Evolutionary conservation across 1,284 basidiomycete species (phyloP), one percentile per base, ranked within the genome.

Genomic region (Coniferiporia sulphurascens): DNA sequence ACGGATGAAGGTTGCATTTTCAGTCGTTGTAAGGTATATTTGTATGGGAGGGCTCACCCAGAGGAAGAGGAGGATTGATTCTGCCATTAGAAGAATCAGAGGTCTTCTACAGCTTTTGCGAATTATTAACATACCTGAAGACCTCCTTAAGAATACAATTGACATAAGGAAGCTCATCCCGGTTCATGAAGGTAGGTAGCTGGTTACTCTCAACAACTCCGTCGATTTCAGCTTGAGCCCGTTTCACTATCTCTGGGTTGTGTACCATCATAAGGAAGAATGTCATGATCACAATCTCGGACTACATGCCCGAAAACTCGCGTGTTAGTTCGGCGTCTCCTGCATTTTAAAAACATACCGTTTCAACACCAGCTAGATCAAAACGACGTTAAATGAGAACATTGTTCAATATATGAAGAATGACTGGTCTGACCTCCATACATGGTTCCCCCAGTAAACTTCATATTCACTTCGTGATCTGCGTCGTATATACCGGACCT

Each of bases 181-280:
- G 77, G 70, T 89, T 87, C 48, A 72, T 70, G 64, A 85, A 81
- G 3, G 74, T 78, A 38, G 87, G 87, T 12, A 89, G 74, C 59
- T 86, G 76, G 62, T 83, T 78, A 58, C 68, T 70, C 54, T 85
- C 85, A 62, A 87, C 65, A n/a, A 88, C 77, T 22, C 73, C 65
- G 67, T 88, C 85, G 59, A 88, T 78, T 67, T 88, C 85, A 58
- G 72, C 75, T 63, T 86, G 86, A 1, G 85, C 86, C 59, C 75
- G 77, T 62, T 69, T 74, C 56, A 76, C 73, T 22, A 78, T 77
- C 44, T 79, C 76, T 10, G 82, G 83, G 65, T 80, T 68, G n/a
- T 80, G 71, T 1, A 79, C 67, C 75, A 84, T 78, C 22, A 80
- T 79, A 21, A 84, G 73, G 68, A 82, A 78, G 64, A 83, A 82